Evolutionary conservation across 306 rosid species (phyloP).

Genomic region (Trichosanthes truncata): DNA sequence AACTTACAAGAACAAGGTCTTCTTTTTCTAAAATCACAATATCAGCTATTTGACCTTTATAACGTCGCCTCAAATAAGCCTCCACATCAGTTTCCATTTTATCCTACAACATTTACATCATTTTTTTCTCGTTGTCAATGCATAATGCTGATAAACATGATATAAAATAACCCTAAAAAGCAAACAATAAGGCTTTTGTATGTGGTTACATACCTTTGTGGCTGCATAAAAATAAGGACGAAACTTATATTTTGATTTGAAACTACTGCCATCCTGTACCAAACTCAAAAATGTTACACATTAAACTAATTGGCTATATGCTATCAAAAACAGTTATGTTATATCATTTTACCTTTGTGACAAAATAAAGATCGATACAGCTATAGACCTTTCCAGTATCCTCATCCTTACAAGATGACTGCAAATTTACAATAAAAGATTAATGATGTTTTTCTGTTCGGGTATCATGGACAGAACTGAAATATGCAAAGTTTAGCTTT

Average conservation of each 20-base stretch:
- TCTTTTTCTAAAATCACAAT: slow-evolving; percentile 70
- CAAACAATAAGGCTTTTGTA: neutral
- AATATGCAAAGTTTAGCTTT: no score
- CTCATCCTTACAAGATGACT: slow-evolving; percentile 80
- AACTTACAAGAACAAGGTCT: slow-evolving; percentile 93
- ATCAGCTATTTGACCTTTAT: slow-evolving; percentile 76
- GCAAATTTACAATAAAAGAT: slow-evolving; percentile 30
- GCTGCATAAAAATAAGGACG: slow-evolving; percentile 82
- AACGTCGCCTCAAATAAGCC: slow-evolving; percentile 67
- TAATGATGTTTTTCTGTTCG: slow-evolving; percentile 11
- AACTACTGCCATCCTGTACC: slow-evolving; percentile 80
- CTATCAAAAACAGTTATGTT: neutral
- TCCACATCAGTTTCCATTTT: slow-evolving; percentile 82
- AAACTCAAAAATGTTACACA: slow-evolving; percentile 23
- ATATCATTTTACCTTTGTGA: slow-evolving; percentile 53
- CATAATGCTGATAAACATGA: neutral
- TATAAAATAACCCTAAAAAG: neutral
- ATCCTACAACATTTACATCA: slow-evolving; percentile 34
- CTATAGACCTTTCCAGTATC: slow-evolving; percentile 54
- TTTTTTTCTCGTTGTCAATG: slow-evolving; percentile 6
- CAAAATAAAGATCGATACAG: slow-evolving; percentile 82
- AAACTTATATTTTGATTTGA: slow-evolving; percentile 79
- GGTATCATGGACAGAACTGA: neutral
- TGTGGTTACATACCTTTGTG: slow-evolving; percentile 50
- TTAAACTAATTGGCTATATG: neutral